phyloP scores from a whole-genome alignment of 352 stramenopile species.

The Phytophthora nicotianae region DNA sequence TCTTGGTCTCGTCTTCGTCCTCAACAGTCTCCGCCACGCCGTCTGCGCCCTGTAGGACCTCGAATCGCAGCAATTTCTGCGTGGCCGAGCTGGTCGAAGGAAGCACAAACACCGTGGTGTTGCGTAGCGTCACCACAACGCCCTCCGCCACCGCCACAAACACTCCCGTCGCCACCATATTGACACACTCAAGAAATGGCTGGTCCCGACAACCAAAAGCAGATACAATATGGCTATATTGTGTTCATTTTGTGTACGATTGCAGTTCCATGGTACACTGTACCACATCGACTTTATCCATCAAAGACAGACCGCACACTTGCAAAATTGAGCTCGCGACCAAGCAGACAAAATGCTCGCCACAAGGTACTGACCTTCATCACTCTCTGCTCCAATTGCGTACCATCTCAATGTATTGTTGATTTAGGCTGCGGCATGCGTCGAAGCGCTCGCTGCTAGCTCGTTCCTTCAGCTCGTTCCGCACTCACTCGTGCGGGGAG shows the following conservation, averaged over 20 bases:
- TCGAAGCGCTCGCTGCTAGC: slow-evolving; percentile 10
- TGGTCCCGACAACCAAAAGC: slow-evolving; percentile 7
- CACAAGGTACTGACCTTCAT: slow-evolving; percentile 27
- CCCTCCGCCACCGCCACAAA: slow-evolving; percentile 48
- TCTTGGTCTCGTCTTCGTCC: slow-evolving; percentile 28
- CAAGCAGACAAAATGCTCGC: slow-evolving; percentile 40
- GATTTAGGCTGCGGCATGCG: slow-evolving; percentile 26
- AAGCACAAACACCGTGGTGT: slow-evolving; percentile 67
- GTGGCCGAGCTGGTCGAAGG: slow-evolving; percentile 14
- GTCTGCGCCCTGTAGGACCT: slow-evolving; percentile 44
- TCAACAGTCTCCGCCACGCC: slow-evolving; percentile 12
- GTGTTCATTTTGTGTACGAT: too few species aligned
- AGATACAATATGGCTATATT: slow-evolving; percentile 23
- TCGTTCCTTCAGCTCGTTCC: slow-evolving; percentile 52
- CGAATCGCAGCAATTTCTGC: slow-evolving; percentile 44
- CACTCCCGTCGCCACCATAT: slow-evolving; percentile 56
- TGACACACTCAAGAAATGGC: slow-evolving; percentile 25
- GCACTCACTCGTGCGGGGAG: slow-evolving; percentile 79
- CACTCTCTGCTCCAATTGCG: slow-evolving; percentile 1
- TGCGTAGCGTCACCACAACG: slow-evolving; percentile 55
- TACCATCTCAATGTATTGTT: neutral
- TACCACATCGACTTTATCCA: slow-evolving; percentile 10
- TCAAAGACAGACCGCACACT: slow-evolving; percentile 20
- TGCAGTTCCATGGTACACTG: too few species aligned
- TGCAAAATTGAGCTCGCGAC: slow-evolving; percentile 1